Evolutionary conservation across 805 yeast genomes (phyloP).

Genomic region (Barnettozyma wickerhamii): DNA sequence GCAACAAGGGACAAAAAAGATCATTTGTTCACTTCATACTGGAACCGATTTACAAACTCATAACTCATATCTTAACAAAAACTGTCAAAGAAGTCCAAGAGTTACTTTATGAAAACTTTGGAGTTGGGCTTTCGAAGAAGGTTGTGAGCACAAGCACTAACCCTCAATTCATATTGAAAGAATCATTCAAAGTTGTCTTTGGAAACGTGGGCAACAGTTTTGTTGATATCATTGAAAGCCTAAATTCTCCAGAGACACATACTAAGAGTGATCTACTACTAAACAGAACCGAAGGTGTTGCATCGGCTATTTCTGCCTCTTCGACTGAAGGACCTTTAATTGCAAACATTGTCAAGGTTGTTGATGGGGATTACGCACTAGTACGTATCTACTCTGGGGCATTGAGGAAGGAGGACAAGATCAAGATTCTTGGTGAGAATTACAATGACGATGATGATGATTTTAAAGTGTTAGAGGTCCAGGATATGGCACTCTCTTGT

Average conservation of each 20-base stretch:
- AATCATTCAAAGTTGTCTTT: slow-evolving; percentile 53
- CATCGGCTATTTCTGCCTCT: slow-evolving; percentile 25
- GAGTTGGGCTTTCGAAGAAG: slow-evolving; percentile 37
- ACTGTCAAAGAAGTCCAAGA: slow-evolving; percentile 39
- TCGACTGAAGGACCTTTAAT: slow-evolving; percentile 39
- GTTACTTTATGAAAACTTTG: slow-evolving; percentile 46
- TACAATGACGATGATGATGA: slow-evolving; percentile 52
- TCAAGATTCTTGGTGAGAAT: slow-evolving; percentile 55
- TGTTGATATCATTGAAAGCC: slow-evolving; percentile 41
- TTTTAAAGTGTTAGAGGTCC: slow-evolving; percentile 30
- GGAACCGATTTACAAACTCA: slow-evolving; percentile 76
- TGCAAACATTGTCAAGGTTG: slow-evolving; percentile 55
- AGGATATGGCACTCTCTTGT: slow-evolving; percentile 45
- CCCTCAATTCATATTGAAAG: slow-evolving; percentile 51
- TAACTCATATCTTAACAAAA: slow-evolving; percentile 54
- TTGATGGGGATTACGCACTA: slow-evolving; percentile 53
- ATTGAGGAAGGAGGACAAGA: slow-evolving; percentile 40
- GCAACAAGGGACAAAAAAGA: slow-evolving; percentile 24
- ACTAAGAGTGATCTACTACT: slow-evolving; percentile 22
- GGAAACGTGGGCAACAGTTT: slow-evolving; percentile 43
- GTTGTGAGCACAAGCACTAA: slow-evolving; percentile 40
- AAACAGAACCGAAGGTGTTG: slow-evolving; percentile 22
- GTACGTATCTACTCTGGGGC: slow-evolving; percentile 63
- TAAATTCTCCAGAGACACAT: slow-evolving; percentile 36
- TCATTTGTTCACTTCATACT: slow-evolving; percentile 57